Percentiles rank a stretch among this genome's conserved stretches.
phyloP scores from a whole-genome alignment of 345 rosid genomes.

The Eucalyptus rudis region DNA sequence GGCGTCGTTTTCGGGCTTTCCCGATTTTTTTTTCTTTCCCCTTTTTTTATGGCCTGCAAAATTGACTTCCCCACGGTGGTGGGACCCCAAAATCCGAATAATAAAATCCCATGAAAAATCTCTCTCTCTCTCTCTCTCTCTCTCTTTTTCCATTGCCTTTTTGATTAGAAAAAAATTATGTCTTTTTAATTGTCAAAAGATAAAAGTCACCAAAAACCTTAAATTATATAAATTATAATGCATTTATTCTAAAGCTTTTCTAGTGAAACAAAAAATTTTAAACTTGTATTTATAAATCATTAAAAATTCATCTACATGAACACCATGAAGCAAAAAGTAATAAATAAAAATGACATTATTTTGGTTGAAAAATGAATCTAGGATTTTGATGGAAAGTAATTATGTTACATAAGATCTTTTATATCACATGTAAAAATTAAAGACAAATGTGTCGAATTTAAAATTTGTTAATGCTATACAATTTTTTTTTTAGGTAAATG shows the following conservation, averaged over 20 bases:
- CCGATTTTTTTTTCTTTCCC: accelerated
- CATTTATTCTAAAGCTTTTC: no score
- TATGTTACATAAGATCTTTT: no score
- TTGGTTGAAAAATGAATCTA: accelerated
- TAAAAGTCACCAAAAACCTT: no score
- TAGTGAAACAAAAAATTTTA: accelerated
- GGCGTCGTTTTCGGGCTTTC: not conserved
- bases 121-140: no score
- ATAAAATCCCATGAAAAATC: not conserved
- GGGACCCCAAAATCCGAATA: not conserved
- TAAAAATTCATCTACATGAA: accelerated
- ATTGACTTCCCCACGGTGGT: not conserved
- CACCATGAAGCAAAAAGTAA: accelerated
- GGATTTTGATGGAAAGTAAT: accelerated
- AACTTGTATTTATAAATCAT: accelerated
- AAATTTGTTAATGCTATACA: not conserved
- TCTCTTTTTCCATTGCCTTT: not conserved
- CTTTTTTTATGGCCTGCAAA: not conserved
- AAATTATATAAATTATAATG: no score
- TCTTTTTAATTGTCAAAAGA: accelerated
- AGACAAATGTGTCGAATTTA: no score
- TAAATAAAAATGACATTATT: no score
- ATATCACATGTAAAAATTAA: no score
- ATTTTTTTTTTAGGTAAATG: no score
- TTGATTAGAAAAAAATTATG: not conserved